phyloP scores from a whole-genome alignment of 2,329 filamentous ascomycete species.

The Aspergillus sergii region DNA sequence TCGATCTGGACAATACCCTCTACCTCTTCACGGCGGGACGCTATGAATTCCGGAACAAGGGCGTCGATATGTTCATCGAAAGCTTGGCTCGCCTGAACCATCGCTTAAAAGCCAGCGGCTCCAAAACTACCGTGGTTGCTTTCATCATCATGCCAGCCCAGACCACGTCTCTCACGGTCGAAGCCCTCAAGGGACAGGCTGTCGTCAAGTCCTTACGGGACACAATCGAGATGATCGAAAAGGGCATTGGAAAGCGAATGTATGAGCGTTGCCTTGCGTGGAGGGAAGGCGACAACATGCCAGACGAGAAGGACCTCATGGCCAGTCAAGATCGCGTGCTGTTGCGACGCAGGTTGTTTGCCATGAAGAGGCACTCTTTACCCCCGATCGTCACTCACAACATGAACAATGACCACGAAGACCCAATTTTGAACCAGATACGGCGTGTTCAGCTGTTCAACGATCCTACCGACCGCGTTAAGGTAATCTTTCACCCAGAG shows the following conservation, averaged over 20 bases:
- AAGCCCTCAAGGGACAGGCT: slow-evolving; percentile 93
- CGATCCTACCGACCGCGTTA: slow-evolving; percentile 90
- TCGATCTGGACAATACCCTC: slow-evolving; percentile 92
- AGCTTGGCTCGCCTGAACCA: slow-evolving; percentile 93
- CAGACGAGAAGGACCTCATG: slow-evolving; percentile 95
- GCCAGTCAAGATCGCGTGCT: slow-evolving; percentile 90
- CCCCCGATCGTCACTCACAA: slow-evolving; percentile 98
- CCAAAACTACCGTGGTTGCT: slow-evolving; percentile 91
- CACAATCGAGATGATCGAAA: slow-evolving; percentile 89
- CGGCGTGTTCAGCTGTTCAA: slow-evolving; percentile 97
- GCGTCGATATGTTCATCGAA: slow-evolving; percentile 99
- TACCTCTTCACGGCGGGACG: slow-evolving; percentile 97
- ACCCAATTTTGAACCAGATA: slow-evolving; percentile 94
- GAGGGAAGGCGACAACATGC: slow-evolving; percentile 91
- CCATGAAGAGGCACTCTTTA: slow-evolving; percentile 89
- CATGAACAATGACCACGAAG: slow-evolving; percentile 92
- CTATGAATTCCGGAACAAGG: slow-evolving; percentile 98
- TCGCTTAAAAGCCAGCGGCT: slow-evolving; percentile 79
- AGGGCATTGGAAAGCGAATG: slow-evolving; percentile 87
- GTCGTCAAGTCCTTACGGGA: slow-evolving; percentile 96
- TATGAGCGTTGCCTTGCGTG: slow-evolving; percentile 93
- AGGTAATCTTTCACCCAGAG: slow-evolving; percentile 97
- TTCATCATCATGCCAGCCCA: slow-evolving; percentile 99
- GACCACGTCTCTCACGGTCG: slow-evolving; percentile 90
- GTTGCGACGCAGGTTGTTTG: slow-evolving; percentile 86